Evolutionary conservation across 2,329 filamentous ascomycete genomes (phyloP), one percentile per base, ranked within the genome.

Genomic region (Nigrospora osmanthi): DNA sequence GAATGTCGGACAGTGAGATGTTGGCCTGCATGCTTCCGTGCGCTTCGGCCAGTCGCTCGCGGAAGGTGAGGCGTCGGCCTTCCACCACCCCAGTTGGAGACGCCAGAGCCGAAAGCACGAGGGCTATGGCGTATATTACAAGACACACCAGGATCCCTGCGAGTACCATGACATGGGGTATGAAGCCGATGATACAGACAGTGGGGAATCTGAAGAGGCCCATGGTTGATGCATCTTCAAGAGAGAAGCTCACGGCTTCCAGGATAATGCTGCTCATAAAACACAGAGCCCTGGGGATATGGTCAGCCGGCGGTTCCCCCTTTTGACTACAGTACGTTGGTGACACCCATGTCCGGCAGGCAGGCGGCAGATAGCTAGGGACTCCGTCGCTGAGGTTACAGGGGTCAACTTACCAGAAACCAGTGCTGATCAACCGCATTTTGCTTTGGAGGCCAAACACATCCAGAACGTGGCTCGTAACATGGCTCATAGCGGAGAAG

Each of bases 11-110:
- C 17, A 96, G 74, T 12, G 93, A 89, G 3, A 91, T 80, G 47
- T 93, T 93, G 2, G 90, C 90, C 64, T 96, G 90, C 75, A 97
- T 85, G 54, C 97, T 97, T 40, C 79, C 79, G 58, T 94, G 89
- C 0, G 91, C 90, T 41, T 78, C 73, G 1, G 66, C 60, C 23
- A 95, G 69, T 39, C 89, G 76, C 55, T 87, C 78, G 34, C 65
- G 60, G 45, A 81, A 72, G 2, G 65, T 68, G 44, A 71, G 53
- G 2, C 49, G 58, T 32, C 57, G 58, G 23, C 45, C 60, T 34
- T 57, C 61, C 31, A 40, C 58, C 44, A 49, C 64, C 32, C 71
- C 72, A 6, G 71, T 66, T 11, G 82, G 80, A 4, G 81, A 69
- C 1, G 82, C 83, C 35, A 88, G 61, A 1, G 87, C 85, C 1